phyloP scores from a whole-genome alignment of 495 filamentous ascomycete genomes.

The Penicillium antarcticum region DNA sequence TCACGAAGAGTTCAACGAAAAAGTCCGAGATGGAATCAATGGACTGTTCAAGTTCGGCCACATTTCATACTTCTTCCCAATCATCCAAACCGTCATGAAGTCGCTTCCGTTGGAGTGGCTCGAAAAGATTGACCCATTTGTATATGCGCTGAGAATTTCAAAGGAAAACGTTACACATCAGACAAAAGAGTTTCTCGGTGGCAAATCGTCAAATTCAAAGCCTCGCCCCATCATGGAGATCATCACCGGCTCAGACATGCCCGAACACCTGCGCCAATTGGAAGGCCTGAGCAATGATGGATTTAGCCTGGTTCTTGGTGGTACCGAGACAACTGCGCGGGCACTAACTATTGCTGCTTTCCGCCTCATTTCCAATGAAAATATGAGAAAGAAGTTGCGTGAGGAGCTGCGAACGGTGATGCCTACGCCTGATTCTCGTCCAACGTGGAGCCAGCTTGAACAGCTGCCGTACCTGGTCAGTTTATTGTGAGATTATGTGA shows the following conservation, averaged over 20 bases:
- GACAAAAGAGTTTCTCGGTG: conserved; percentile 3
- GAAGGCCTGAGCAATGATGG: conserved; percentile 39
- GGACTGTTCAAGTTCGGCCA: conserved; percentile 15
- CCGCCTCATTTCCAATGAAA: conserved; percentile 7
- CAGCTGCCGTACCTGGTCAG: conserved; percentile 47
- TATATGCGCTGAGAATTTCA: conserved; percentile 8
- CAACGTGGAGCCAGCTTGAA: conserved; percentile 43
- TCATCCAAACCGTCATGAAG: conserved; percentile 11
- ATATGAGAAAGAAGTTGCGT: conserved; percentile 17
- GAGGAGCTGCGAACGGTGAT: conserved; percentile 33
- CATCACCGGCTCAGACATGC: conserved; percentile 7
- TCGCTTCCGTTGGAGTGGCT: conserved; percentile 9
- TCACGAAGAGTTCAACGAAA: conserved; percentile 19
- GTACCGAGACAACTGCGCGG: conserved; percentile 39
- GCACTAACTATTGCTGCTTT: conserved; percentile 16
- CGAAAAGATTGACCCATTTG: conserved; percentile 6
- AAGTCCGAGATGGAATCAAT: conserved; percentile 21
- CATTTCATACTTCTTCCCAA: conserved; percentile 17
- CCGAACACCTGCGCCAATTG: conserved; percentile 11
- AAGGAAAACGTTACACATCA: conserved; percentile 7
- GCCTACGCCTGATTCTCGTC: conserved; percentile 20
- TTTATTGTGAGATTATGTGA: conserved; percentile 1
- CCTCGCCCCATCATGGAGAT: conserved; percentile 7
- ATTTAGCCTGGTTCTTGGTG: conserved; percentile 33
- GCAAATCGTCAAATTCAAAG: neutral